Conservation (phyloP, 2,329 filamentous ascomycete genomes). For the Teratosphaeria epicoccoides region DNA sequence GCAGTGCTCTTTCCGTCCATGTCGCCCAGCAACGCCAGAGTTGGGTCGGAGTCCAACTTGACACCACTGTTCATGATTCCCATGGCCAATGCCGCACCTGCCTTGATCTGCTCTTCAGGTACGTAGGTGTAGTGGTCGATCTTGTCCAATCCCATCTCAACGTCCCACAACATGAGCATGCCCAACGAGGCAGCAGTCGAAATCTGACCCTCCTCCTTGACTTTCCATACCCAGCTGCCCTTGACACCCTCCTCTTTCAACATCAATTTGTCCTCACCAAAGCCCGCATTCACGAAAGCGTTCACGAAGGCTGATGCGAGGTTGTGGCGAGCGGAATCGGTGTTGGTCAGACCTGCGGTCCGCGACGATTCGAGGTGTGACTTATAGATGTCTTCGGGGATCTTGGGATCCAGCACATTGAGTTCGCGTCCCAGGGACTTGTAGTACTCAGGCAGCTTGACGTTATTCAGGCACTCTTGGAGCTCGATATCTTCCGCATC, state of each 20-base stretch:
- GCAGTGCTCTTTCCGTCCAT: constrained; percentile 67
- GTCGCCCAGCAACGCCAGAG: constrained; percentile 75
- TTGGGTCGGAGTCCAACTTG: constrained; percentile 77
- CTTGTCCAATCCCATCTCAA: constrained; percentile 82
- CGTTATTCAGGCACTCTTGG: constrained; percentile 75
- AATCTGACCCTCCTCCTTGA: constrained; percentile 95
- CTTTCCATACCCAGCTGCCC: constrained; percentile 97
- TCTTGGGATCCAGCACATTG: constrained; percentile 93
- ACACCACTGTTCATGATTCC: constrained; percentile 95
- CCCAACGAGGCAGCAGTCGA: constrained; percentile 91
- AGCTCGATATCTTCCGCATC: constrained; percentile 65
- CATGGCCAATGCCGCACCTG: constrained; percentile 82
- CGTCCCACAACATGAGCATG: constrained; percentile 85
- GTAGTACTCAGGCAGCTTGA: constrained; percentile 81
- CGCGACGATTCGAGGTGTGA: constrained; percentile 93
- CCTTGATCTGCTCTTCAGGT: constrained; percentile 72
- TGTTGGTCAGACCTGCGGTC: constrained; percentile 83
- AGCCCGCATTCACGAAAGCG: constrained; percentile 91
- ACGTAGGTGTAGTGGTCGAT: constrained; percentile 91
- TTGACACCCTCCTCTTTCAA: constrained; percentile 71
- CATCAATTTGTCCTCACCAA: constrained; percentile 96
- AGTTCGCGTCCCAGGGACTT: constrained; percentile 89
- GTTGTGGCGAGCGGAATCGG: constrained; percentile 92
- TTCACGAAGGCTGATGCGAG: constrained; percentile 94
- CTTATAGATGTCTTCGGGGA: constrained; percentile 98